These are phyloP conservation scores for Leccinum pseudoinsigne DNA, from an alignment of 1,284 basidiomycete species.

Conservation along the genomic window DNA sequence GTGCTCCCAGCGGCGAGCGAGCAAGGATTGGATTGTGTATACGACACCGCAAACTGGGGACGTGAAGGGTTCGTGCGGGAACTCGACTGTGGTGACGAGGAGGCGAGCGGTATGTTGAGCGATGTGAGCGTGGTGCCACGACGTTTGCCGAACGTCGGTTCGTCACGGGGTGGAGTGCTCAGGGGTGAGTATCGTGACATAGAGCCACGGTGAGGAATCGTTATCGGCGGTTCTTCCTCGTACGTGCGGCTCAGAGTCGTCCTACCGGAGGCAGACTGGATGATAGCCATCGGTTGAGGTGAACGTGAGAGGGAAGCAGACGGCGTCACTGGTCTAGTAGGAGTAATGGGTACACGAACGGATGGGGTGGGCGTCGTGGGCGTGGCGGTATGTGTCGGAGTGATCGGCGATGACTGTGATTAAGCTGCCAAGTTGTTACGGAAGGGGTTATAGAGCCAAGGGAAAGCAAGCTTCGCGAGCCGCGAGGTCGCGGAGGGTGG, in stretches of 20 bases:
- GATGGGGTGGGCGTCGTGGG: slow-evolving; percentile 32
- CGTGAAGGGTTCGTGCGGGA: slow-evolving; percentile 64
- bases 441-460: slow-evolving; percentile 78
- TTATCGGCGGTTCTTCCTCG: slow-evolving; percentile 52
- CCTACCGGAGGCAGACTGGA: slow-evolving; percentile 41
- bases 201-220: slow-evolving; percentile 43
- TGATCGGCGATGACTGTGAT: slow-evolving; percentile 49
- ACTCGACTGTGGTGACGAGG: slow-evolving; percentile 49
- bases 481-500: slow-evolving; percentile 36
- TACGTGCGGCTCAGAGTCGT: slow-evolving; percentile 47
- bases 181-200: slow-evolving; percentile 59
- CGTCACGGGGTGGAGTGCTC: slow-evolving; percentile 67
- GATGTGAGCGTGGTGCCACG: slow-evolving; percentile 47
- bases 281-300: slow-evolving; percentile 58
- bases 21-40: slow-evolving; percentile 67
- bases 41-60: slow-evolving; percentile 53
- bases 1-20: slow-evolving; percentile 89
- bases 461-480: slow-evolving; percentile 59
- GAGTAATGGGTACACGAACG: slow-evolving; percentile 31
- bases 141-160: slow-evolving; percentile 53
- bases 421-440: slow-evolving; percentile 55
- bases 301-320: slow-evolving; percentile 35
- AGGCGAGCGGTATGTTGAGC: slow-evolving; percentile 44
- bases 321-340: slow-evolving; percentile 29
- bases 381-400: slow-evolving; percentile 39